phyloP scores from a whole-genome alignment of 768 basidiomycete species.

The Rhodotorula kratochvilovae region DNA sequence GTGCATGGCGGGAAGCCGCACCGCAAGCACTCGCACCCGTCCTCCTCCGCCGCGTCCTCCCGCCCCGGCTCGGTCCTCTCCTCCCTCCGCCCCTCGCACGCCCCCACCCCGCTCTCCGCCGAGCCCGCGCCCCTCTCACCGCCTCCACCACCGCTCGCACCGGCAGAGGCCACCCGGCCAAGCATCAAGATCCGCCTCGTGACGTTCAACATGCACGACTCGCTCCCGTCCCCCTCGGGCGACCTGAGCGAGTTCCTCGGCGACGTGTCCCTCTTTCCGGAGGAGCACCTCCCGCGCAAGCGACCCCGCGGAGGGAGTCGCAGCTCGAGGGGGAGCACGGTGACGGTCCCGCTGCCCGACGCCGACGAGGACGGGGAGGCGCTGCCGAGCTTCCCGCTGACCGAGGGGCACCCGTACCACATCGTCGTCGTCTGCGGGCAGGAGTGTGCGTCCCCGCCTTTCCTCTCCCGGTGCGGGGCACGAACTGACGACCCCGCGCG shows the following conservation, averaged over 20 bases:
- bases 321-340: conserved; percentile 16
- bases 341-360: conserved; percentile 7
- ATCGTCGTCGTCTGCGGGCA: conserved; percentile 41
- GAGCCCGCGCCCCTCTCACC: neutral
- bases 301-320: conserved; percentile 12
- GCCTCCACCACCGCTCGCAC: no score
- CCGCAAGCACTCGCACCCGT: neutral
- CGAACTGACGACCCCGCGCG: no score
- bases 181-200: conserved; percentile 35
- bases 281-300: neutral
- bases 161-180: conserved; percentile 1
- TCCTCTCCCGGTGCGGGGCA: neutral
- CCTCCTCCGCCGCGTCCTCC: conserved; percentile 3
- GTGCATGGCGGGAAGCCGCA: neutral
- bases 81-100: neutral
- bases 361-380: neutral
- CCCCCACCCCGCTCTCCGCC: neutral
- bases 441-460: conserved; percentile 24
- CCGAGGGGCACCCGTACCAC: conserved; percentile 38
- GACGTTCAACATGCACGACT: conserved; percentile 41
- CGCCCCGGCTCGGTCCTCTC: neutral
- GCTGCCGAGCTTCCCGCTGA: conserved; percentile 28
- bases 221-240: conserved; percentile 31
- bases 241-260: conserved; percentile 43
- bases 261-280: conserved; percentile 8